A percentile compares a stretch with the other conserved stretches of the same genome.
These are phyloP conservation scores for Thelonectria discophora DNA, from an alignment of 2,329 filamentous ascomycete species.

Conservation along the genomic window DNA sequence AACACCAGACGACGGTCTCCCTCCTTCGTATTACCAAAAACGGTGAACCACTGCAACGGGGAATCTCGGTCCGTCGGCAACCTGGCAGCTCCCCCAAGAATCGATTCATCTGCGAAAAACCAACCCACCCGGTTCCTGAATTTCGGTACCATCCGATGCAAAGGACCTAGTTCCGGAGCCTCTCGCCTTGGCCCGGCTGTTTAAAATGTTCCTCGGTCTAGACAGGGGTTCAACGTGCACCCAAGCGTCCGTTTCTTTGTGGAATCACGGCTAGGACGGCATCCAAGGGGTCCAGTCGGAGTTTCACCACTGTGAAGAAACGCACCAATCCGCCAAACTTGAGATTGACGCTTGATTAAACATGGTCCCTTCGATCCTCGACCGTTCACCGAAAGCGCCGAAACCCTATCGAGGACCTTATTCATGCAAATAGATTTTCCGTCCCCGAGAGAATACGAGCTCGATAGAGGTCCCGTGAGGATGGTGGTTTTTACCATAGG, in stretches of 20 bases:
- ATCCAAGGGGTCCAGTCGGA: not conserved
- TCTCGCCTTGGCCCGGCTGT: not conserved
- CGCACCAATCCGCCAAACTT: slow-evolving; percentile 5
- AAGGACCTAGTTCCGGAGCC: not conserved
- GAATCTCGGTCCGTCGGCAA: slow-evolving; percentile 21
- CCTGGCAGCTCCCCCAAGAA: not conserved
- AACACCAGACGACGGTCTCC: slow-evolving; percentile 21
- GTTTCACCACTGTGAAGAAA: slow-evolving; percentile 4
- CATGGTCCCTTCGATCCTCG: not conserved
- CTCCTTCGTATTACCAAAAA: slow-evolving; percentile 11
- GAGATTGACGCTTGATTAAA: slow-evolving; percentile 6
- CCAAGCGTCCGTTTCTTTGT: not conserved
- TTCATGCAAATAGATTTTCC: not conserved
- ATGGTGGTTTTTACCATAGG: not conserved
- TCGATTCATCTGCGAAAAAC: not conserved
- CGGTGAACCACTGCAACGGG: slow-evolving; percentile 14
- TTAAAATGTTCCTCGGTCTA: not conserved
- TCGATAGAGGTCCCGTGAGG: not conserved
- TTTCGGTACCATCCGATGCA: slow-evolving; percentile 14
- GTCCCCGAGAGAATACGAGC: not conserved
- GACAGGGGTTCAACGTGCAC: not conserved
- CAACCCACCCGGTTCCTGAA: slow-evolving; percentile 13
- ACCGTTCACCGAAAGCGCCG: not conserved
- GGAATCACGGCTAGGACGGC: slow-evolving; percentile 23
- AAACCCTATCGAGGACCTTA: not conserved